Evolutionary conservation across 2,329 filamentous ascomycete genomes (phyloP), one percentile per base, ranked within the genome.

Genomic region (Tolypocladium sp.): DNA sequence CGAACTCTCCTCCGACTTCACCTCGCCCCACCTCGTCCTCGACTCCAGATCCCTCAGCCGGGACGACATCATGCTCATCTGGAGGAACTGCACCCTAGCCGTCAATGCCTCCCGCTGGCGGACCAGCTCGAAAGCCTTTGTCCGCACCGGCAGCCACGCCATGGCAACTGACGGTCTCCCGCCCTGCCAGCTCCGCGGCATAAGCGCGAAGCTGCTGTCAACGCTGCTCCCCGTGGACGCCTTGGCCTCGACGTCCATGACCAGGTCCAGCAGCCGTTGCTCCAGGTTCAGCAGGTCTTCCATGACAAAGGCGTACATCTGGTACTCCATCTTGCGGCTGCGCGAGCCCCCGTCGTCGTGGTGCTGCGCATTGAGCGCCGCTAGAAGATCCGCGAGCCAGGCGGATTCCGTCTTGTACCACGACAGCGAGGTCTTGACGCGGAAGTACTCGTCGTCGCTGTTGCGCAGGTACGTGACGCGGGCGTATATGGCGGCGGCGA

Each of bases 391-490:
- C 3, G 72, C 66, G 17, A 81, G 71, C 74, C 75, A 80, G 7
- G 71, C 68, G 3, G 74, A 77, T 66, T 80, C 77, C 0, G 76
- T 80, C 64, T 80, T 80, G 66, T 75, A 80, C 77, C 77, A 80
- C 9, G 71, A 75, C 8, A 80, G 68, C 4, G 73, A 75, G 2
- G 74, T 72, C 61, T 80, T 79, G 59, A 79, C 75, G 41, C 73
- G 73, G 61, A 79, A 77, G 59, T 78, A 79, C 65, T 80, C 78
- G 12, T 71, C 69, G 59, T 79, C 73, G 57, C 77, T 77, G 61
- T 77, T 77, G 42, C 74, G 75, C 30, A 80, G 67, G 60, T 78
- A 78, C 9, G 70, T 75, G 54, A 80, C 63, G 40, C 76, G 74
- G 5, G 72, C 76, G 59, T 77, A 79, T n/a, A 70, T 62, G 0